A percentile compares a stretch with the other conserved stretches of the same genome.
Conservation (phyloP, 768 basidiomycete species). For the Lactarius sanguifluus region DNA sequence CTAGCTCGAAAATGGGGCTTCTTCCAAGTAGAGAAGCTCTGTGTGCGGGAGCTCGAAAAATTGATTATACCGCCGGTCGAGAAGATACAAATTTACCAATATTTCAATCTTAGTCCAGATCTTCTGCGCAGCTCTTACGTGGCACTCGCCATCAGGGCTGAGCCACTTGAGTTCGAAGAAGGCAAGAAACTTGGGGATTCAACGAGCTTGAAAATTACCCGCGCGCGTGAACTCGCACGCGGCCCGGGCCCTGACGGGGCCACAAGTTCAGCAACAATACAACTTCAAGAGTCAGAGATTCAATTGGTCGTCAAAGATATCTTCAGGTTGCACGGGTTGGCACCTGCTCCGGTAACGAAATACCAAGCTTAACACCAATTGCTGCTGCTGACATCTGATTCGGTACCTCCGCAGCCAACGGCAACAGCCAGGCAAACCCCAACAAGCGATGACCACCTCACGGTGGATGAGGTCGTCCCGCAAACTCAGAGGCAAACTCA, state of each 20-base stretch:
- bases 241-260: not conserved
- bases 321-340: not conserved
- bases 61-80: slow-evolving; percentile 47
- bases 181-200: slow-evolving; percentile 49
- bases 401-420: not conserved
- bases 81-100: slow-evolving; percentile 57
- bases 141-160: slow-evolving; percentile 49
- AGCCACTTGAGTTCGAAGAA: slow-evolving; percentile 53
- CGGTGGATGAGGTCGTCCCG: too few relatives aligned
- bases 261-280: not conserved
- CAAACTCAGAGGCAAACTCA: too few relatives aligned
- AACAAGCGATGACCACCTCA: too few relatives aligned
- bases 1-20: slow-evolving; percentile 60
- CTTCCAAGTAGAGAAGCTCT: slow-evolving; percentile 47
- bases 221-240: slow-evolving; percentile 47
- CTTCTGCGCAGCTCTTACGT: slow-evolving; percentile 54
- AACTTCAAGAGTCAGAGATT: slow-evolving; percentile 5
- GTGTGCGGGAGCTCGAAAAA: slow-evolving; percentile 52
- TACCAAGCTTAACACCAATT: not conserved
- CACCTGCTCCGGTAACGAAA: not conserved
- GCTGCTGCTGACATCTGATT: too few relatives aligned
- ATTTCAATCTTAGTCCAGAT: slow-evolving; percentile 46
- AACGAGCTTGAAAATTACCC: slow-evolving; percentile 50
- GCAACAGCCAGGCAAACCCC: too few relatives aligned
- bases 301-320: not conserved